Base-by-base conservation (phyloP, 208 protist species). In the Phytomonas serpens region DNA sequence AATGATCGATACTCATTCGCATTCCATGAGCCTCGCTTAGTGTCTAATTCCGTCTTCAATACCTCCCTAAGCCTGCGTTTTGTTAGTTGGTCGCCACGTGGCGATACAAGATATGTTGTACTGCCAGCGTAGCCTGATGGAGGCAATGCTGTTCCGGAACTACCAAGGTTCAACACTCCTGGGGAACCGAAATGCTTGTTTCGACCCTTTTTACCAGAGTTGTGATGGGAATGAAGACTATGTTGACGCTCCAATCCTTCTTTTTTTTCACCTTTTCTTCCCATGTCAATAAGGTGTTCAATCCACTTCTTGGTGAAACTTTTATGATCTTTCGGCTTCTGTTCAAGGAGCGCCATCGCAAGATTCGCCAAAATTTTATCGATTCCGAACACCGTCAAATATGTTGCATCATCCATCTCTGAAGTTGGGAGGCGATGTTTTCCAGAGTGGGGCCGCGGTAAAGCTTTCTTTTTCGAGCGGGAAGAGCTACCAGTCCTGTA, bases 271-370 rank as follows among this genome's bases (percentile, higher is more conserved):
- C 47, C 47, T 57, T 57, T 57, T 57, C 19, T 11, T 57, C 23
- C 47, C 11, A 27, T 57, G 10, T 57, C 47, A 2, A 57, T 27
- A 57, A 27, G 19, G 27, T 27, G 19, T 57, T 57, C 19, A 14
- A 93, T 78, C 87, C 89, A 94, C 61, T 84, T 73, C 4, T 77
- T 69, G 16, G 88, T 80, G 72, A 92, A 95, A 27, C 62, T 74
- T 23, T 83, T 67, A 65, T 83, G 86, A 71, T 95, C 85, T 13
- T 75, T 63, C 3, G 90, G 90, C 71, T 90, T 89, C 0, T 77
- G 57, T 16, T 82, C 71, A 64, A 86, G 73, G 27, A 95, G 68
- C 42, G 83, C 85, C 31, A 83, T 66, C 11, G 79, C 79, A 4
- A 95, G 81, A 40, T 80, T 61, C 9, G 76, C 74, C 3, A 93